Evolutionary conservation across 2,329 filamentous ascomycete species (phyloP).

Genomic region (Aspergillus brasiliensis): DNA sequence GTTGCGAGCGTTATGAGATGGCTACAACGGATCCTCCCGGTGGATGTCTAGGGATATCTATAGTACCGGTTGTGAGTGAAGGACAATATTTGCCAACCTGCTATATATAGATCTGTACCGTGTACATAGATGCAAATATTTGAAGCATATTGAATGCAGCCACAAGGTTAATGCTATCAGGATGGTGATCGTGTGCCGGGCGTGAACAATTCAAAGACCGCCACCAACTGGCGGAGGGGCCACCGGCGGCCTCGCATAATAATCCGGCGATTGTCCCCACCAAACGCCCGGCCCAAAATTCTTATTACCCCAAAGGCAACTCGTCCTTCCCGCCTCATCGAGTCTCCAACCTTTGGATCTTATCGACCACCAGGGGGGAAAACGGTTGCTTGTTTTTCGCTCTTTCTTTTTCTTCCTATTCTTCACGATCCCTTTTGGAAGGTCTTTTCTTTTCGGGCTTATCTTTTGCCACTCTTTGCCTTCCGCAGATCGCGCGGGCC

Average conservation of each 20-base stretch:
- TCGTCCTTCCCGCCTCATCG: constrained; percentile 11
- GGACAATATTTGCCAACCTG: background rate
- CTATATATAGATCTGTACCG: background rate
- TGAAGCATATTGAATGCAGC: too few species aligned
- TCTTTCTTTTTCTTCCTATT: constrained; percentile 3
- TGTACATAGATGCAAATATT: background rate
- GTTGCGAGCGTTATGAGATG: constrained; percentile 35
- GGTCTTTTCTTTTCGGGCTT: background rate
- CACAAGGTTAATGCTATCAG: background rate
- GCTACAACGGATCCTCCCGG: constrained; percentile 36
- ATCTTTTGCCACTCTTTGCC: constrained; percentile 14
- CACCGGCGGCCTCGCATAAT: constrained; percentile 6
- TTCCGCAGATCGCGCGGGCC: constrained; percentile 16
- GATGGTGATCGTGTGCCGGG: background rate
- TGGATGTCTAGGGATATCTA: constrained; percentile 22
- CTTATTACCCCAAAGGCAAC: constrained; percentile 18
- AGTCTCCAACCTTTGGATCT: constrained; percentile 17
- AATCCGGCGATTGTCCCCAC: constrained; percentile 21
- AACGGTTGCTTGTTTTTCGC: constrained; percentile 8
- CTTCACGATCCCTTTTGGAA: constrained; percentile 3
- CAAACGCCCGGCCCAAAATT: constrained; percentile 25
- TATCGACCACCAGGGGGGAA: constrained; percentile 19
- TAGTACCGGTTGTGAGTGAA: background rate
- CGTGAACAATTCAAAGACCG: background rate
- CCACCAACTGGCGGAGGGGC: background rate